Conservation (phyloP, 805 yeast genomes). For the Kockiozyma suomiensis region DNA sequence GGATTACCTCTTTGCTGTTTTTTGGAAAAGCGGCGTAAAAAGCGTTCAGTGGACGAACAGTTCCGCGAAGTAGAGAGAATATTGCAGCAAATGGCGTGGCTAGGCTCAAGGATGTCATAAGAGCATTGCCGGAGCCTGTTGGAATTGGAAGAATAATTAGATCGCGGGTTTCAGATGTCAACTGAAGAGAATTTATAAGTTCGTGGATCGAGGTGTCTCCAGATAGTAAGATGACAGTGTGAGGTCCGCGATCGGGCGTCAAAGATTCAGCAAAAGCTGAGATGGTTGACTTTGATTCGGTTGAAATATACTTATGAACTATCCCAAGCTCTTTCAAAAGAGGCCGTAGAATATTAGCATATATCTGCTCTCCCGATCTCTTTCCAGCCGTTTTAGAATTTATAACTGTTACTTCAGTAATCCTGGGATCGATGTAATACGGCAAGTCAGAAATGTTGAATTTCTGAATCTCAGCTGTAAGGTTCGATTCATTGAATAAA, state of each 20-base stretch:
- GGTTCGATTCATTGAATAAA: neutral
- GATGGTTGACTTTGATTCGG: constrained; percentile 40
- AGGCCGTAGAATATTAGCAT: constrained; percentile 41
- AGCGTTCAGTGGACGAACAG: constrained; percentile 20
- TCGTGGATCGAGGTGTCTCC: constrained; percentile 89
- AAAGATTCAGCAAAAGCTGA: constrained; percentile 41
- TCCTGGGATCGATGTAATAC: constrained; percentile 7
- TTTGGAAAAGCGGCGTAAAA: constrained; percentile 30
- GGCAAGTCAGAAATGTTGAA: constrained; percentile 13
- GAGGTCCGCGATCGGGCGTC: neutral
- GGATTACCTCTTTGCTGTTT: constrained; percentile 45
- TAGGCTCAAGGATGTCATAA: constrained; percentile 62
- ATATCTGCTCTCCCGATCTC: constrained; percentile 36
- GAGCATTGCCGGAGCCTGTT: constrained; percentile 85
- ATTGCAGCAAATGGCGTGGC: constrained; percentile 36
- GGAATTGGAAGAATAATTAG: constrained; percentile 52
- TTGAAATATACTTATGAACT: constrained; percentile 43
- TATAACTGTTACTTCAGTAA: constrained; percentile 40
- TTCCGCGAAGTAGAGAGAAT: constrained; percentile 13
- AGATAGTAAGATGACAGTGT: constrained; percentile 63
- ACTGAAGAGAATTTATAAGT: constrained; percentile 57
- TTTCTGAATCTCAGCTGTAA: neutral
- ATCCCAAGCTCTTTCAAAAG: constrained; percentile 42
- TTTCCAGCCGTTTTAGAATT: constrained; percentile 43
- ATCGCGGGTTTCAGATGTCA: neutral